These are phyloP conservation scores for Dothideomycetes sp. DNA, from an alignment of 2,329 filamentous ascomycete genomes.

Conservation along the genomic window DNA sequence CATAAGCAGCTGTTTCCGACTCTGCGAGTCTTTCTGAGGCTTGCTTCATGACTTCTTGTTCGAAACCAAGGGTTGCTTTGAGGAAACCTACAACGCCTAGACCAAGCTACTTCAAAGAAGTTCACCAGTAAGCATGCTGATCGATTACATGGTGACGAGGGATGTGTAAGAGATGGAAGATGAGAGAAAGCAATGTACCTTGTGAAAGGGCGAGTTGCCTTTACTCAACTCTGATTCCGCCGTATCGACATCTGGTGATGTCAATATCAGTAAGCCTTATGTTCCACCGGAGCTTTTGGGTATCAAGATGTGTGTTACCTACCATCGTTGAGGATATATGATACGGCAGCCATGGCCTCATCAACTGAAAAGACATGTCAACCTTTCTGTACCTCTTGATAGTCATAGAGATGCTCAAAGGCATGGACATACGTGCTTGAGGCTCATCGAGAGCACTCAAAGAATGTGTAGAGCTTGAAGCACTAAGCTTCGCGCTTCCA, in stretches of 20 bases:
- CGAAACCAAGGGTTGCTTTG: conserved; percentile 77
- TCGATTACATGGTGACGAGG: no score
- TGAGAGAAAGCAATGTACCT: conserved; percentile 37
- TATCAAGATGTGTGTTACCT: conserved; percentile 15
- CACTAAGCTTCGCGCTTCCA: conserved; percentile 8
- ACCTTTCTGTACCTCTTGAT: conserved; percentile 18
- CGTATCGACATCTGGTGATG: conserved; percentile 58
- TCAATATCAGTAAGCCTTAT: background rate
- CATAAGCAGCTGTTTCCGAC: conserved; percentile 67
- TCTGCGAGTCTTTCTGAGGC: conserved; percentile 62
- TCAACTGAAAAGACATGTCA: conserved; percentile 26
- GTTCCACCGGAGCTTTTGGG: no score
- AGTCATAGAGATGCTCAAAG: background rate
- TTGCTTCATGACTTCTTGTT: conserved; percentile 83
- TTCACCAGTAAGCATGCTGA: conserved; percentile 4
- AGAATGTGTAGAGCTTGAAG: conserved; percentile 39
- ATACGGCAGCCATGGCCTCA: conserved; percentile 33
- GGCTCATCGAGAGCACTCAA: conserved; percentile 50
- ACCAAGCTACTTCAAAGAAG: conserved; percentile 49
- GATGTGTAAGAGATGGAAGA: no score
- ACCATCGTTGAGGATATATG: conserved; percentile 33
- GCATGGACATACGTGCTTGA: conserved; percentile 43
- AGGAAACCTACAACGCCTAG: conserved; percentile 76
- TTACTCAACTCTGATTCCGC: conserved; percentile 65
- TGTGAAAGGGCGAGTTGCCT: conserved; percentile 78